Evolutionary conservation across 495 filamentous ascomycete species (phyloP).

Genomic region (Podospora comata): DNA sequence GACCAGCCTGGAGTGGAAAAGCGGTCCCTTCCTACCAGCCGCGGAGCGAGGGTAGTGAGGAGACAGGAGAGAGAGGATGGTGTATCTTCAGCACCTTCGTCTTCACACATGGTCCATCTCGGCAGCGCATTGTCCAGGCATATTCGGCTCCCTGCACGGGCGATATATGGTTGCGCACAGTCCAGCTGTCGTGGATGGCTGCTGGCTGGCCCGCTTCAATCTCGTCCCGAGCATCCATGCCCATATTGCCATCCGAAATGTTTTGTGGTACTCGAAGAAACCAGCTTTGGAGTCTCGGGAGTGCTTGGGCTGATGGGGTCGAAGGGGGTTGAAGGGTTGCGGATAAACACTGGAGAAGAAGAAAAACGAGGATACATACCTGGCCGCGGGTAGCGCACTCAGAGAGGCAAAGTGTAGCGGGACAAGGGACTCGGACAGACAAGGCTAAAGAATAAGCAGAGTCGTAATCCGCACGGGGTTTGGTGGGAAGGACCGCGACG

Average conservation of each 20-base stretch:
- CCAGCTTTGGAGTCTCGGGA: conserved; percentile 2
- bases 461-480: conserved; percentile 3
- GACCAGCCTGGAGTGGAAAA: neutral
- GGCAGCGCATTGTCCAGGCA: conserved; percentile 18
- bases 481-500: conserved; percentile 1
- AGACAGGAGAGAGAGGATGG: neutral
- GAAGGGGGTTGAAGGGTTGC: neutral
- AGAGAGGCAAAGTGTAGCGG: neutral
- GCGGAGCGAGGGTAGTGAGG: neutral
- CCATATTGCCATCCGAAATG: conserved; percentile 5
- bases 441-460: conserved; percentile 7
- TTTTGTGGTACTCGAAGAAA: neutral
- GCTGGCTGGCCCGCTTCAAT: conserved; percentile 5
- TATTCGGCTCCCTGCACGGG: conserved; percentile 18
- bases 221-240: conserved; percentile 9
- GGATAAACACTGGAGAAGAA: neutral
- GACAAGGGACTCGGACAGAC: neutral
- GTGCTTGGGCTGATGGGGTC: neutral
- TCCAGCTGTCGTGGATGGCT: conserved; percentile 5
- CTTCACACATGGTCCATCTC: neutral
- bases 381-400: conserved; percentile 3
- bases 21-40: conserved; percentile 1
- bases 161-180: conserved; percentile 17
- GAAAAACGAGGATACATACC: conserved; percentile 1
- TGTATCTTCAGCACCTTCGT: neutral